A percentile compares a stretch with the other conserved stretches of the same genome.
These are phyloP conservation scores for Aspergillus taichungensis DNA, from an alignment of 495 filamentous ascomycete species.

Conservation along the genomic window DNA sequence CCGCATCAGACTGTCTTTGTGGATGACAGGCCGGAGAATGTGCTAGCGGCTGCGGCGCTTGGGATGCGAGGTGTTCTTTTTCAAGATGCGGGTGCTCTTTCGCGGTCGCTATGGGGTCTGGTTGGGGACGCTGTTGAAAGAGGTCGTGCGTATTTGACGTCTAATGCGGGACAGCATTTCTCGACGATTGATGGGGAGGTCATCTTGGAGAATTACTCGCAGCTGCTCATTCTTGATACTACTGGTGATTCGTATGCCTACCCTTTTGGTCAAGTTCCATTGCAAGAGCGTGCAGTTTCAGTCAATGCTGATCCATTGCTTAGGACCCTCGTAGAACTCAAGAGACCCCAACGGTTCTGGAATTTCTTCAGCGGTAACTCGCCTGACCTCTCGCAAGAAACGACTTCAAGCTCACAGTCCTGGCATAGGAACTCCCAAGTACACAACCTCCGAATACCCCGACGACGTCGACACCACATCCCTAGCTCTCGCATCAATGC, in stretches of 20 bases:
- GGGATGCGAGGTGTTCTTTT: too few species aligned
- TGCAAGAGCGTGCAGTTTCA: not conserved
- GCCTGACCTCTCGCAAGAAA: not conserved
- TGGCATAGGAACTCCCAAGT: not conserved
- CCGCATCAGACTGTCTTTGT: too few species aligned
- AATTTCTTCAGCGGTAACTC: constrained; percentile 8
- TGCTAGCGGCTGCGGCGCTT: too few species aligned
- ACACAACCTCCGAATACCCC: constrained; percentile 7
- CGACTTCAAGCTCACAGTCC: too few species aligned
- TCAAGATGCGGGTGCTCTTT: too few species aligned
- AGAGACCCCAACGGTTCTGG: constrained; percentile 3
- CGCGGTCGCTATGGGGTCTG: too few species aligned
- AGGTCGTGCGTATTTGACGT: too few species aligned
- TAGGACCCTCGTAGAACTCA: constrained; percentile 8
- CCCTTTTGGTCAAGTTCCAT: not conserved
- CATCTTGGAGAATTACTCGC: constrained; percentile 13
- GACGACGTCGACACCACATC: constrained; percentile 21
- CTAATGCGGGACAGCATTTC: constrained; percentile 2
- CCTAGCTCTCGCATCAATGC: constrained; percentile 1
- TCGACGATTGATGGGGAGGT: not conserved
- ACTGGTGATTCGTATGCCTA: constrained; percentile 2
- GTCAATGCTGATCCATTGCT: not conserved
- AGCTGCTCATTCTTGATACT: constrained; percentile 13
- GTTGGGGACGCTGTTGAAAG: too few species aligned
- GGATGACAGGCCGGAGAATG: too few species aligned